Conservation (phyloP, 2,329 filamentous ascomycete species). For the Fusarium tricinctum region DNA sequence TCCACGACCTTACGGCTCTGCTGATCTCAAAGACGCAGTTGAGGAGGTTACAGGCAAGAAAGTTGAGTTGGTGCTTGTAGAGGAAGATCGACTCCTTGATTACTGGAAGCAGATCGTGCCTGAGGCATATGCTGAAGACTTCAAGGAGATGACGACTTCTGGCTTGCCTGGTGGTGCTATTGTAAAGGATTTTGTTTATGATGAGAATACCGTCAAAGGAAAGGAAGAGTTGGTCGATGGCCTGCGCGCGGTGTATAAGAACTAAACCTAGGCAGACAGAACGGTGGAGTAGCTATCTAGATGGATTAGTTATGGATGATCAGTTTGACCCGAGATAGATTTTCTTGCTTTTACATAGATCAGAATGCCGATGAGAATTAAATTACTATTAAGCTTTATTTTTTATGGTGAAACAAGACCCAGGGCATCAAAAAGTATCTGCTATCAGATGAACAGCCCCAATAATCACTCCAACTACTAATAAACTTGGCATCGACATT, state of each 20-base stretch:
- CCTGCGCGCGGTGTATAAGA: slow-evolving; percentile 36
- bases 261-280: background rate
- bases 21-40: slow-evolving; percentile 49
- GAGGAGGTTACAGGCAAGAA: slow-evolving; percentile 49
- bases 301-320: no score
- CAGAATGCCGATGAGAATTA: background rate
- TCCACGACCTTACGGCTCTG: slow-evolving; percentile 48
- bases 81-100: slow-evolving; percentile 41
- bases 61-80: slow-evolving; percentile 44
- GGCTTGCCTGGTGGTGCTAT: slow-evolving; percentile 47
- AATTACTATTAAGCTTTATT: no score
- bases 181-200: slow-evolving; percentile 42
- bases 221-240: slow-evolving; percentile 47
- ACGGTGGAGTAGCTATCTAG: no score
- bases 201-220: slow-evolving; percentile 46
- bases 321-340: no score
- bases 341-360: background rate
- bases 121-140: slow-evolving; percentile 41
- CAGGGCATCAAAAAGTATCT: background rate
- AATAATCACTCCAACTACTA: background rate
- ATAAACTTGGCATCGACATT: background rate
- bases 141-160: slow-evolving; percentile 50
- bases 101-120: slow-evolving; percentile 48
- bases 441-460: slow-evolving; percentile 11
- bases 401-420: background rate